Evolutionary conservation across 2,329 filamentous ascomycete species (phyloP), one percentile per base, ranked within the genome.

Genomic region (Fonsecaea erecta): DNA sequence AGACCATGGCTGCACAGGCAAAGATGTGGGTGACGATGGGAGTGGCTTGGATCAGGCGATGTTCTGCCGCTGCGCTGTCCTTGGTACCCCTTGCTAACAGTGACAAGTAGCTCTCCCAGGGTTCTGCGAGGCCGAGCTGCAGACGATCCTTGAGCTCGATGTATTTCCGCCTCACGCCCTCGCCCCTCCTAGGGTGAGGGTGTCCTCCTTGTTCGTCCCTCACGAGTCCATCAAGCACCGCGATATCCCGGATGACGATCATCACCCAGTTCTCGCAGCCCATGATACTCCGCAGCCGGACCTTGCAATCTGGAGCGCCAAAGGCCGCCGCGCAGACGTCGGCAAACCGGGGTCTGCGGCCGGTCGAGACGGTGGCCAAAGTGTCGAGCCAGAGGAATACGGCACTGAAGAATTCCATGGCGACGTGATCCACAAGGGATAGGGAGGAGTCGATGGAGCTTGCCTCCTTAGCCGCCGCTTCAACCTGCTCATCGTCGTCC

Each of bases 201-300:
- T 24, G 21, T 52, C 21, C 28, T 3, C 24, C 48, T 18, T 52
- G 48, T 52, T 18, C 48, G 1, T 16, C 8, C 48, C 48, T 52
- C 48, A 3, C 24, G 8, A 5, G 16, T 26, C 54, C 21, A 16
- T n/a, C 54, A 2, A 57, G 34, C 32, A 57, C 35, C 5, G 54
- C 54, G 37, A 57, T 43, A 9, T 57, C 54, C 35, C 54, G 54
- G 34, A 57, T 57, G 34, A 57, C 43, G 24, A 57, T 43, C 54
- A 57, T 57, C 54, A 57, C 54, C 54, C 54, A 57, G 35, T 57
- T 57, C 26, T 57, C 54, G 37, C 54, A 57, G 2, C 54, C 54
- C 54, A 57, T 57, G 54, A 57, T 57, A 8, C 43, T 35, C 37
- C 54, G 54, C 9, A 57, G 34, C 18, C 54, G 54, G 9, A 57